Percentiles rank a stretch among this genome's conserved stretches.
phyloP scores from a whole-genome alignment of 2,329 filamentous ascomycete species.

The Epichloe festucae region DNA sequence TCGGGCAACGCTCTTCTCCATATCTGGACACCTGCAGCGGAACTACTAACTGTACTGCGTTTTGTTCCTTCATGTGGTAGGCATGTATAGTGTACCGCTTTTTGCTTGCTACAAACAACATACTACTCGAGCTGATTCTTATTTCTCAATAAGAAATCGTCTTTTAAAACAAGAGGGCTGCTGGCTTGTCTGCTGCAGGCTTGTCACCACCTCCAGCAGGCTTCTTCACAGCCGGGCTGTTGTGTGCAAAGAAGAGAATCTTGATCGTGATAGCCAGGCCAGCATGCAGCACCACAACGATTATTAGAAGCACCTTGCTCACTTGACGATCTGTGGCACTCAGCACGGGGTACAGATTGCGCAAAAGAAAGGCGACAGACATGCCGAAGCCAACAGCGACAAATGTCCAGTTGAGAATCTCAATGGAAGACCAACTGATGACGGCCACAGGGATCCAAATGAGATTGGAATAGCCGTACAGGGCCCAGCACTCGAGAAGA shows the following conservation, averaged over 20 bases:
- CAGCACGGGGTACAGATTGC: constrained; percentile 83
- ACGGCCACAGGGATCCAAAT: constrained; percentile 94
- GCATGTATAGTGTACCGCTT: too few species aligned
- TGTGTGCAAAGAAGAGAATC: constrained; percentile 86
- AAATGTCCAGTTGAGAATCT: constrained; percentile 84
- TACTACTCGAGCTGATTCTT: neutral
- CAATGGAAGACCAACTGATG: constrained; percentile 78
- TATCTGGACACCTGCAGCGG: neutral
- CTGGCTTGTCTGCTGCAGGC: constrained; percentile 11
- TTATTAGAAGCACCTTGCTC: constrained; percentile 72
- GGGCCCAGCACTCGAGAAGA: constrained; percentile 83
- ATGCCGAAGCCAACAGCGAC: constrained; percentile 75
- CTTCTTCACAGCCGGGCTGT: constrained; percentile 38
- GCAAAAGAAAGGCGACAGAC: constrained; percentile 70
- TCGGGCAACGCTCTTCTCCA: neutral
- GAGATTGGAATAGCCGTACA: constrained; percentile 93
- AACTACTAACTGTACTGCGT: neutral
- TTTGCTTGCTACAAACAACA: neutral
- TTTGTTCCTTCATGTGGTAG: neutral
- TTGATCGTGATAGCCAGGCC: constrained; percentile 92
- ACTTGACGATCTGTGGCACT: constrained; percentile 87
- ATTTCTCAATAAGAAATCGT: neutral
- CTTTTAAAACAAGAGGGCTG: constrained; percentile 10
- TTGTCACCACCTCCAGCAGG: constrained; percentile 15
- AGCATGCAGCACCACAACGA: constrained; percentile 75